phyloP scores from a whole-genome alignment of 176 grass and related monocot species.

The Thalia dealbata region DNA sequence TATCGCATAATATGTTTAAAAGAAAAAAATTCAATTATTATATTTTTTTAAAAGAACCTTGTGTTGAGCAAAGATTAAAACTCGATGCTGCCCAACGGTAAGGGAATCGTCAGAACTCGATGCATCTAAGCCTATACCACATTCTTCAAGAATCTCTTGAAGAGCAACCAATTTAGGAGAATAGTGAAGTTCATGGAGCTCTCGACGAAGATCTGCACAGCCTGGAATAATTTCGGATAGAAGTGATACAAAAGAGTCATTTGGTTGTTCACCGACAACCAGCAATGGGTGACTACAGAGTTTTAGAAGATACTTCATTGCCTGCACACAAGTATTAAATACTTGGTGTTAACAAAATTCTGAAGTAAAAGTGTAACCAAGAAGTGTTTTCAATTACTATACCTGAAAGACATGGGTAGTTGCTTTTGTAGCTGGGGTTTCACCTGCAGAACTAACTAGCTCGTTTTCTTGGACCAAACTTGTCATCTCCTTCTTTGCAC shows the following conservation, averaged over 20 bases:
- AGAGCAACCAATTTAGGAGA: slow-evolving; percentile 99
- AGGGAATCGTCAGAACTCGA: slow-evolving; percentile 63
- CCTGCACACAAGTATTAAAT: slow-evolving; percentile 43
- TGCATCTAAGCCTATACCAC: slow-evolving; percentile 79
- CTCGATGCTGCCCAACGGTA: slow-evolving; percentile 66
- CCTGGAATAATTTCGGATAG: slow-evolving; percentile 53
- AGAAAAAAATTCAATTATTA: slow-evolving; percentile 4
- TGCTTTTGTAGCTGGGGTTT: slow-evolving; percentile 55
- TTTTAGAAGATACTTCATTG: slow-evolving; percentile 82
- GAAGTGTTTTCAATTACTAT: neutral
- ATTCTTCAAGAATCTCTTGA: slow-evolving; percentile 98
- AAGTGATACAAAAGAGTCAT: slow-evolving; percentile 42
- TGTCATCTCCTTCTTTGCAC: slow-evolving; percentile 79
- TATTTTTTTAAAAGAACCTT: slow-evolving; percentile 67
- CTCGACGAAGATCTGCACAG: slow-evolving; percentile 28
- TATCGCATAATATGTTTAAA: neutral
- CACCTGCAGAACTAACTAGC: slow-evolving; percentile 12
- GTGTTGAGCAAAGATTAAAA: slow-evolving; percentile 96
- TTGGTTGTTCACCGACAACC: slow-evolving; percentile 55
- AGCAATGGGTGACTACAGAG: slow-evolving; percentile 93
- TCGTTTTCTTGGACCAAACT: slow-evolving; percentile 64
- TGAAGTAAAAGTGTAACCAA: neutral
- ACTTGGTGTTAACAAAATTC: slow-evolving; percentile 14
- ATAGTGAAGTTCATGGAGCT: slow-evolving; percentile 78
- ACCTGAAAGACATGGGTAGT: slow-evolving; percentile 98